Percentiles rank a stretch among this genome's conserved stretches.
These are phyloP conservation scores for Collariella sp. DNA, from an alignment of 495 filamentous ascomycete species.

Conservation along the genomic window DNA sequence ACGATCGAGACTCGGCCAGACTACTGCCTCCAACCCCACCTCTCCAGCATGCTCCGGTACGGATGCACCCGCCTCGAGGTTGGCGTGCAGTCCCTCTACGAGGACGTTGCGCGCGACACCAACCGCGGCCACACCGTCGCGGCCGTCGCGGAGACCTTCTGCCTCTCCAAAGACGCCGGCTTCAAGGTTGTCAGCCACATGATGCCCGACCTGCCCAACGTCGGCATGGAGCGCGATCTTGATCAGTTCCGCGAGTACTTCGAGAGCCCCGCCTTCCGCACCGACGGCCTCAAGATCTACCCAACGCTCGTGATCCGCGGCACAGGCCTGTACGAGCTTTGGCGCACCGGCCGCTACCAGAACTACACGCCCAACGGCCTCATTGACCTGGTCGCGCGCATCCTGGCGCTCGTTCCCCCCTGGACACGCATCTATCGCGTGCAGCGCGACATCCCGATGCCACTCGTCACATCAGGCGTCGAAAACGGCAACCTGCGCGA, in stretches of 20 bases:
- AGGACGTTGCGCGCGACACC: conserved; percentile 96
- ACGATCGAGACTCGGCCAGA: conserved; percentile 96
- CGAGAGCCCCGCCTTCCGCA: conserved; percentile 90
- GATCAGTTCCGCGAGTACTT: conserved; percentile 98
- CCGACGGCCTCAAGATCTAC: conserved; percentile 98
- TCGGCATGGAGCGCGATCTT: conserved; percentile 94
- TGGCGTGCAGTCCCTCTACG: conserved; percentile 92
- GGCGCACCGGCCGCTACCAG: conserved; percentile 93
- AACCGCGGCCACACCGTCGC: conserved; percentile 96
- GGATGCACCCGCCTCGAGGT: conserved; percentile 92
- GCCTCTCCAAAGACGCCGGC: conserved; percentile 88
- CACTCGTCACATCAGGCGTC: conserved; percentile 88
- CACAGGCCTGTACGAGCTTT: conserved; percentile 93
- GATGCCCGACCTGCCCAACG: conserved; percentile 98
- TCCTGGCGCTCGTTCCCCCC: conserved; percentile 85
- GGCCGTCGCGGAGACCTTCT: conserved; percentile 90
- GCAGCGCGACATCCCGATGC: conserved; percentile 98
- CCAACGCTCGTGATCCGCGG: conserved; percentile 96
- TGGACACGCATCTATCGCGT: conserved; percentile 99
- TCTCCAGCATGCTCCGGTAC: conserved; percentile 91
- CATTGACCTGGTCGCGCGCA: conserved; percentile 89
- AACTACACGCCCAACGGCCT: conserved; percentile 97
- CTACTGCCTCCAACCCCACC: conserved; percentile 87
- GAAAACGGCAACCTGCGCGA: conserved; percentile 97
- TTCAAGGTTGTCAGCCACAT: conserved; percentile 99